Base-by-base conservation (phyloP, 2,329 filamentous ascomycete species). In the Penicillium sp. region DNA sequence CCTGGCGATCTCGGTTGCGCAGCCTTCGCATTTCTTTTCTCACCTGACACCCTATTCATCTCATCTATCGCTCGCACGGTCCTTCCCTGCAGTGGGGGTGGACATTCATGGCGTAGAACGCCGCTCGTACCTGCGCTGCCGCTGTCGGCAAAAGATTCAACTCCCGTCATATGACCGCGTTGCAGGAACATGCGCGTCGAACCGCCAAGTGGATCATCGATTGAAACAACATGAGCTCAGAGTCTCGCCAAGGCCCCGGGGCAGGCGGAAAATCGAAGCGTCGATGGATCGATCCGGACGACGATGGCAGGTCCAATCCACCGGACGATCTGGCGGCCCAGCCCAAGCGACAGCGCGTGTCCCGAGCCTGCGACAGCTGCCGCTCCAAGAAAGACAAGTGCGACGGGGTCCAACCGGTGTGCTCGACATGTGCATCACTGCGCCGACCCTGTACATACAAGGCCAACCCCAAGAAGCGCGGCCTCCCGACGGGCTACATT, bases 401-500 rank as follows among this genome's bases (percentile, higher is more conserved):
- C 69, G 86, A 90, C 63, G 87, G 88, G 14, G 75, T 76, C 10
- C 82, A 84, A 57, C 87, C 87, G 5, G 75, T 76, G 13, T 90
- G 87, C 67, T 83, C 81, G 42, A 85, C 85, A 2, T 90, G 88
- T 71, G 77, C 78, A 6, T 75, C 80, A 4, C 81, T 86, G 54
- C 82, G 80, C 48, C 79, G 87, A 44, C 69, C 77, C 30, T 92
- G 89, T 68, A 85, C 85, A 14, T 92, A 91, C 67, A 83, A 87
- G 55, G 80, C 86, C 48, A 84, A 83, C 48, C 84, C 86, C 7
- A 90, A 89, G 70, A 90, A 90, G 68, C 79, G 88, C 56, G 88
- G 89, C 4, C 83, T 92, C 10, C 88, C 88, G 61, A 88, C 88
- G n/a, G 88, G 89, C 14, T 90, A 91, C 64, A 86, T 92, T 48